Evolutionary conservation across 177 flowering plant genomes (phyloP), one percentile per base, ranked within the genome.

Genomic region (Vitis hybrid): DNA sequence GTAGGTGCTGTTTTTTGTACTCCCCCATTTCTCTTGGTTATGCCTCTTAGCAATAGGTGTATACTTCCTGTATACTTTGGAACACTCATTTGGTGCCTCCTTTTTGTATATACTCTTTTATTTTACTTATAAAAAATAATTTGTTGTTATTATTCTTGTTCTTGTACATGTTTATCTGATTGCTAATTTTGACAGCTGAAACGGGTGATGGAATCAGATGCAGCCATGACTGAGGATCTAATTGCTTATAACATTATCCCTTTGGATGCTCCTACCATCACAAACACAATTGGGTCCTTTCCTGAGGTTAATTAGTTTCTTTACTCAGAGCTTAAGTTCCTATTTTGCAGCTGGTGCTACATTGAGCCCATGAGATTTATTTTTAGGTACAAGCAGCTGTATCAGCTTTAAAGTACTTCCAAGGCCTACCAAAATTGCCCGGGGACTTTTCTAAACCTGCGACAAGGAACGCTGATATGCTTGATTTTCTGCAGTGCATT

Each of bases 191-290:
- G 67, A 32, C 89, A 94, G 98, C 72, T 93, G 72, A 93, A 90
- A 71, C 82, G 86, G 17, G 82, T 95, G 62, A 93, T 95, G 81
- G 87, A 93, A 78, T 84, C 92, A 17, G 99, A 95, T 87, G 98
- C 97, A 49, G 92, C 94, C 49, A 89, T 93, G 99, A 87, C 91
- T 0, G 98, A 89, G 58, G 99, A 95, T 74, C 77, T 88, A n/a
- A 73, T 91, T 84, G 87, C 97, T 71, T 95, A 89, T 77, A 95
- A 95, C 73, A 93, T 95, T 62, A 86, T 95, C 59, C 99, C 99
- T 2, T 74, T 95, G 66, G 99, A 95, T 85, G 86, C 88, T 74
- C 83, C 86, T 57, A 78, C 80, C 26, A 73, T 76, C 52, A 82
- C 97, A 67, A 93, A 93, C 86, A 86, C 81, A 14, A 81, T 89